Conservation (phyloP, 768 basidiomycete genomes). For the Multifurca ochricompacta region DNA sequence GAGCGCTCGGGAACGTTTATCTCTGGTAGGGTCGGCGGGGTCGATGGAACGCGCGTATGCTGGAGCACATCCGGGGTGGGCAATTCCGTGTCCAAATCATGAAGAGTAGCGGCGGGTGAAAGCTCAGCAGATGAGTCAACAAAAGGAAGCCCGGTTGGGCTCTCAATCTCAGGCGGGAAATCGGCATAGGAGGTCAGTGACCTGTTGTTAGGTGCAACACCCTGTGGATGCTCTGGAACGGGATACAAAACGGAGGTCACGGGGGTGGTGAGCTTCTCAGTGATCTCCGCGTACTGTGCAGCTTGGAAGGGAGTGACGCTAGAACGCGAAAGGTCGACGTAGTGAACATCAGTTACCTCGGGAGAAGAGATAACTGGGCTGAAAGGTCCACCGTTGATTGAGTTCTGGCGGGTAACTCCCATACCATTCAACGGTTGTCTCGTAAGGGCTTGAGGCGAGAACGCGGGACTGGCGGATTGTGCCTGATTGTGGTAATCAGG, state of each 20-base stretch:
- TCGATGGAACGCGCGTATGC: constrained; percentile 40
- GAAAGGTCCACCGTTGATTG: constrained; percentile 14
- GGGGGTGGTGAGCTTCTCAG: constrained; percentile 40
- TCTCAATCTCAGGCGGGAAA: background rate
- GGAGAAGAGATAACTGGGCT: constrained; percentile 17
- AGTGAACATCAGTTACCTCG: constrained; percentile 32
- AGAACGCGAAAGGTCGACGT: constrained; percentile 57
- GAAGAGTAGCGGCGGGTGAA: background rate
- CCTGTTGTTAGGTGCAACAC: constrained; percentile 9
- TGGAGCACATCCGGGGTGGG: constrained; percentile 28
- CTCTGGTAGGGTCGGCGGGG: constrained; percentile 48
- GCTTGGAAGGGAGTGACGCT: constrained; percentile 73
- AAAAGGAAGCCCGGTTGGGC: constrained; percentile 27
- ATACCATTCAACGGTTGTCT: constrained; percentile 13
- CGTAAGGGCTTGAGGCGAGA: constrained; percentile 13
- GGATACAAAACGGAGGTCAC: constrained; percentile 23
- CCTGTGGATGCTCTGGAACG: constrained; percentile 22
- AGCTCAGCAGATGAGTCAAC: constrained; percentile 20
- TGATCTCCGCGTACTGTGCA: constrained; percentile 65
- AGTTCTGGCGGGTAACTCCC: constrained; percentile 23
- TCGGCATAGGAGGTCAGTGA: background rate
- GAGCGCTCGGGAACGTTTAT: constrained; percentile 38
- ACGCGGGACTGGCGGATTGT: background rate
- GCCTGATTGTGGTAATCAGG: constrained; percentile 13
- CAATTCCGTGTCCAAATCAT: constrained; percentile 18